A percentile compares a stretch with the other conserved stretches of the same genome.
Evolutionary conservation across 331 rosid species (phyloP).

Genomic region (Ulmus americana): DNA sequence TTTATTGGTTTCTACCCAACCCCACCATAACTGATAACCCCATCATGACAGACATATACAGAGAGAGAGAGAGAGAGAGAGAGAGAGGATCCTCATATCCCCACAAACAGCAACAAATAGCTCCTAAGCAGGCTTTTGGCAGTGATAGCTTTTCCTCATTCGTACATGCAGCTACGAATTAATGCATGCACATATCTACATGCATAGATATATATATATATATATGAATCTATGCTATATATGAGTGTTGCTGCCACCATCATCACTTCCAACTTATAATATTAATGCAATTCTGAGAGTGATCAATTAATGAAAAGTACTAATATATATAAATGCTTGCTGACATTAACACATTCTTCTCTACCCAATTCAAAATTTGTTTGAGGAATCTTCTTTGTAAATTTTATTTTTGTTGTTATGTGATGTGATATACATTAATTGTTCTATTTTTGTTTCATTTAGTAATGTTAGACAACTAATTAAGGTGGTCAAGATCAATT

Average conservation of each 20-base stretch:
- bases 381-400: too few species aligned
- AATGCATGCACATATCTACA: conserved; percentile 3
- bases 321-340: background rate
- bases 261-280: background rate
- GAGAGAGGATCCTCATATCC: conserved; percentile 49
- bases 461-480: too few species aligned
- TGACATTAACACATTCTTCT: background rate
- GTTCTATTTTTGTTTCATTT: too few species aligned
- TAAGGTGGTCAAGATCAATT: too few species aligned
- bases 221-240: background rate
- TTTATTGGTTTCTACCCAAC: conserved; percentile 54
- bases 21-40: conserved; percentile 21
- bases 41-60: conserved; percentile 10
- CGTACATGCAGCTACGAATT: conserved; percentile 26
- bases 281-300: background rate
- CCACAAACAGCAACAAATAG: conserved; percentile 60
- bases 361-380: too few species aligned
- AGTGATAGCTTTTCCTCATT: conserved; percentile 42
- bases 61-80: conserved; percentile 21
- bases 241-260: background rate
- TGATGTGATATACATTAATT: too few species aligned
- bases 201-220: background rate
- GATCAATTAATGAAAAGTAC: background rate
- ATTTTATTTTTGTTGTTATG: too few species aligned
- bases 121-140: conserved; percentile 49